These are phyloP conservation scores for Suillus brevipes DNA, from an alignment of 768 basidiomycete genomes.

Conservation along the genomic window DNA sequence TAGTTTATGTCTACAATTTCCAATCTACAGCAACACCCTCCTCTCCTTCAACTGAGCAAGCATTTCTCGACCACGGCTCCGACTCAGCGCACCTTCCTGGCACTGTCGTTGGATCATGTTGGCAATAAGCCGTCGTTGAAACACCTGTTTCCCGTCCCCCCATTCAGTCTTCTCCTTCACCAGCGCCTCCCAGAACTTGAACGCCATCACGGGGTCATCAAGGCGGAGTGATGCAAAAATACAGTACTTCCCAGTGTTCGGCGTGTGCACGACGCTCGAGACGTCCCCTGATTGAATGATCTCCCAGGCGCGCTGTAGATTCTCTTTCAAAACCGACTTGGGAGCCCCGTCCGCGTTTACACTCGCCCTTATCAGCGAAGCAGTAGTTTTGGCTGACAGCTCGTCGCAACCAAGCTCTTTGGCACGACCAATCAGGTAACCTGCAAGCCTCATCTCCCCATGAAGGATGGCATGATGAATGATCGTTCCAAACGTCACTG, in stretches of 20 bases:
- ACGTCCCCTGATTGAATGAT: constrained; percentile 42
- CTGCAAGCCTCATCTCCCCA: constrained; percentile 45
- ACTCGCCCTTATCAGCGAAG: constrained; percentile 46
- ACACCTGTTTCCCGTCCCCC: constrained; percentile 46
- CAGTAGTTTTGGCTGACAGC: constrained; percentile 51
- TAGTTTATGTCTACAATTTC: constrained; percentile 12
- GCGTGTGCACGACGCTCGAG: constrained; percentile 39
- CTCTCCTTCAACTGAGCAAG: constrained; percentile 20
- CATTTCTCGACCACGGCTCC: constrained; percentile 19
- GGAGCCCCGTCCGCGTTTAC: constrained; percentile 31
- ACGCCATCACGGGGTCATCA: constrained; percentile 53
- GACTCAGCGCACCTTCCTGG: constrained; percentile 27
- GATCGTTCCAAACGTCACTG: constrained; percentile 59
- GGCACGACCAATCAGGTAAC: constrained; percentile 42
- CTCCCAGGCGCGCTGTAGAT: constrained; percentile 43
- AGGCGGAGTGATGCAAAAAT: constrained; percentile 50
- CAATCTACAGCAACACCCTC: constrained; percentile 16
- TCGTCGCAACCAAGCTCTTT: constrained; percentile 33
- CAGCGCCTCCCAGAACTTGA: constrained; percentile 57
- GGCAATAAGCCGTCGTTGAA: constrained; percentile 44
- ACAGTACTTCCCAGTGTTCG: constrained; percentile 52
- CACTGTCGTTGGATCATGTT: constrained; percentile 32
- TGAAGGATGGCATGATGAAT: constrained; percentile 56
- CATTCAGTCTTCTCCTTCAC: constrained; percentile 46
- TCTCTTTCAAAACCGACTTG: constrained; percentile 26